Conservation (phyloP, 495 filamentous ascomycete genomes). For the Penicillium diatomitis region DNA sequence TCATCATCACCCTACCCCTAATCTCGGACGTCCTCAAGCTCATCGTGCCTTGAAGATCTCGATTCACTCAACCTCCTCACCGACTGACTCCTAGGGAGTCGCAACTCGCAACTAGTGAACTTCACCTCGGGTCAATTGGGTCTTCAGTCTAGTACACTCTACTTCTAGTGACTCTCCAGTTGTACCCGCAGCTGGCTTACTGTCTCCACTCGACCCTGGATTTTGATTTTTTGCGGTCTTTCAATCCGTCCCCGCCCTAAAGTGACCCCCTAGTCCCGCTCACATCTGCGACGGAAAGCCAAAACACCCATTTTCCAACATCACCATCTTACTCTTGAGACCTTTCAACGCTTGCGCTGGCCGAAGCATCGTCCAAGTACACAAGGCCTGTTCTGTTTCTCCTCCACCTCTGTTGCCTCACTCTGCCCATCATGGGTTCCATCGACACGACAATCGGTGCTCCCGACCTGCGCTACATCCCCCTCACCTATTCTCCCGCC, state of each 20-base stretch:
- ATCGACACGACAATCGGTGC: conserved; percentile 11
- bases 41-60: no score
- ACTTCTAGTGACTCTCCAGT: background rate
- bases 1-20: background rate
- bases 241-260: background rate
- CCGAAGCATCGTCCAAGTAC: background rate
- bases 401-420: background rate
- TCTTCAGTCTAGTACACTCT: background rate
- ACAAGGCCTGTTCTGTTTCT: background rate
- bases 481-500: conserved; percentile 64
- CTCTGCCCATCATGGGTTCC: conserved; percentile 22
- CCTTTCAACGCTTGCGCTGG: background rate
- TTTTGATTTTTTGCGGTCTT: background rate
- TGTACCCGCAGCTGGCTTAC: background rate
- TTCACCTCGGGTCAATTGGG: no score
- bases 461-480: conserved; percentile 46
- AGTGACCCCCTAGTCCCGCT: background rate
- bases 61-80: no score
- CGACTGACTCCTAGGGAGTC: no score
- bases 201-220: background rate
- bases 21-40: background rate
- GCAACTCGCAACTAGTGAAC: no score
- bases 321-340: no score
- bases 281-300: background rate
- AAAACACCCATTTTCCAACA: no score